Conservation (phyloP, 1,284 basidiomycete genomes). For the Dichomitus squalens region DNA sequence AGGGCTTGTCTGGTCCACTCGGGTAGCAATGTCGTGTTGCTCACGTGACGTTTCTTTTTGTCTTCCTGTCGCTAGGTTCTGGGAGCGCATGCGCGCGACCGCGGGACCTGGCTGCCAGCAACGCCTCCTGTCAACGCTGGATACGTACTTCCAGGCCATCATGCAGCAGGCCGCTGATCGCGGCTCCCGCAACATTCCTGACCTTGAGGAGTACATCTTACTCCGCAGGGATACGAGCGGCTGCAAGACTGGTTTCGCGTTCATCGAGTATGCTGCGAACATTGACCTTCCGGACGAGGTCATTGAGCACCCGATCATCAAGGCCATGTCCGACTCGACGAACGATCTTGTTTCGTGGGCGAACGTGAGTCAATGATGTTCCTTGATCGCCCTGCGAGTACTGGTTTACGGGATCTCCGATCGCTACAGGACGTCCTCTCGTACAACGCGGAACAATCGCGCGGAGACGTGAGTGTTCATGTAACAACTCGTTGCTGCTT, state of each 20-base stretch:
- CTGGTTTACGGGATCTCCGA: constrained; percentile 8
- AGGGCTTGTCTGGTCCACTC: background rate
- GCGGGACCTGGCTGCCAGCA: constrained; percentile 37
- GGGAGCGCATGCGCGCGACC: constrained; percentile 37
- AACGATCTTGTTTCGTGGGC: constrained; percentile 46
- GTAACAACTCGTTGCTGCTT: background rate
- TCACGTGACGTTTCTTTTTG: constrained; percentile 13
- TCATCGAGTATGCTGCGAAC: constrained; percentile 36
- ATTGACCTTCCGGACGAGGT: constrained; percentile 45
- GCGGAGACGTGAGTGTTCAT: constrained; percentile 39
- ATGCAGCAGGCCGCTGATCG: constrained; percentile 46
- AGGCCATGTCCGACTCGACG: constrained; percentile 33
- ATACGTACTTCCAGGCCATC: constrained; percentile 41
- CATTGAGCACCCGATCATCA: constrained; percentile 41
- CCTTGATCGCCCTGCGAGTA: background rate
- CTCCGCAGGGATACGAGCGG: constrained; percentile 46
- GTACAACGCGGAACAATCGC: constrained; percentile 45
- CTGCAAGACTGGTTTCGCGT: constrained; percentile 42
- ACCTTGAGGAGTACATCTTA: constrained; percentile 41
- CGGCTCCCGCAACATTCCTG: constrained; percentile 33
- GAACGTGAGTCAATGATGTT: constrained; percentile 36
- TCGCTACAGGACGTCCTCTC: constrained; percentile 41
- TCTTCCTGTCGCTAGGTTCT: constrained; percentile 36
- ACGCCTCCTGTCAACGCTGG: constrained; percentile 42
- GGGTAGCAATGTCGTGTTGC: background rate